Evolutionary conservation across 2,329 filamentous ascomycete species (phyloP).

Genomic region (Aspergillus ochraceus): DNA sequence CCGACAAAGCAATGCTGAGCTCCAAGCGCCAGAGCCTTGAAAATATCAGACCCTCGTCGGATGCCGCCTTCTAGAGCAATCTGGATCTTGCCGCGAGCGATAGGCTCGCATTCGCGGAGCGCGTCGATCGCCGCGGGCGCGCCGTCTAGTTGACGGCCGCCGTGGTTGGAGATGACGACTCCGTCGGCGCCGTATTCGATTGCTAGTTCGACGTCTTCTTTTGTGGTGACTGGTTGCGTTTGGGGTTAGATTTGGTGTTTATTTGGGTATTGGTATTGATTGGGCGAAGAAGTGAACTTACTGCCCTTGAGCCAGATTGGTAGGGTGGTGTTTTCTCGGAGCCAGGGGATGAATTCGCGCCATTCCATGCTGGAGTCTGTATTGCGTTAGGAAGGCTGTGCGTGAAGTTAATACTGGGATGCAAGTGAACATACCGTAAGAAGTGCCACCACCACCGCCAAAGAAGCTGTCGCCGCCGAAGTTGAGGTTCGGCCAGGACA

Average conservation of each 20-base stretch:
- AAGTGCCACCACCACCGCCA: background rate
- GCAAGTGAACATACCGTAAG: background rate
- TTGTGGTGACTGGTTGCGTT: background rate
- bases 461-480: conserved; percentile 4
- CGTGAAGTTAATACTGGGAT: background rate
- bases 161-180: conserved; percentile 36
- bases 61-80: conserved; percentile 29
- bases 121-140: conserved; percentile 33
- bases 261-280: too few relatives aligned
- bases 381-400: background rate
- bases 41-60: conserved; percentile 28
- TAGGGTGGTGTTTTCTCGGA: conserved; percentile 47
- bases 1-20: conserved; percentile 26
- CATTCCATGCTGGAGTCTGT: conserved; percentile 43
- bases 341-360: conserved; percentile 49
- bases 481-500: conserved; percentile 42
- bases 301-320: conserved; percentile 29
- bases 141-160: conserved; percentile 33
- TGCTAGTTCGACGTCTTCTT: conserved; percentile 27
- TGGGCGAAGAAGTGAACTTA: conserved; percentile 15
- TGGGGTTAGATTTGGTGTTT: too few relatives aligned
- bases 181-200: conserved; percentile 31
- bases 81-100: conserved; percentile 27
- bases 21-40: conserved; percentile 30
- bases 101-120: conserved; percentile 18